A percentile compares a stretch with the other conserved stretches of the same genome.
phyloP scores from a whole-genome alignment of 2,329 filamentous ascomycete genomes.

The Colletotrichum echinochloae region DNA sequence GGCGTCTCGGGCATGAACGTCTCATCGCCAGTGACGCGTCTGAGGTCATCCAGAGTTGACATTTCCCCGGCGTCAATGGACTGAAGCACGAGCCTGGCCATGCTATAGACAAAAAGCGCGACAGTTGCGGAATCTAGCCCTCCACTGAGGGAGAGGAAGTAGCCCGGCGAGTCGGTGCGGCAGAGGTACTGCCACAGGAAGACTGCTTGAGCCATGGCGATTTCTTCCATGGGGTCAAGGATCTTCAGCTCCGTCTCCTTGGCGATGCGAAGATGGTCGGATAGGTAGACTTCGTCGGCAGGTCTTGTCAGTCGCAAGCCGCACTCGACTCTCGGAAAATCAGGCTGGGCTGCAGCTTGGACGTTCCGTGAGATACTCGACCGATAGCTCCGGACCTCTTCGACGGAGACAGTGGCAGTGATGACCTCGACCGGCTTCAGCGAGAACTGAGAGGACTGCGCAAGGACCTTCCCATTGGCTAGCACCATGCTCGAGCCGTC shows the following conservation, averaged over 20 bases:
- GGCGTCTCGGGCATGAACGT: constrained; percentile 60
- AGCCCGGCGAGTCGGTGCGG: constrained; percentile 61
- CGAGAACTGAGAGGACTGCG: constrained; percentile 73
- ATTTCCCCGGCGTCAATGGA: constrained; percentile 57
- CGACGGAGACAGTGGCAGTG: constrained; percentile 74
- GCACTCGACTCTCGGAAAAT: constrained; percentile 43
- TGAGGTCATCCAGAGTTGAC: constrained; percentile 44
- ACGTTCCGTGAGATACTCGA: constrained; percentile 66
- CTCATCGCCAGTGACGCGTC: constrained; percentile 44
- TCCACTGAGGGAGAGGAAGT: constrained; percentile 63
- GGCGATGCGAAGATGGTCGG: constrained; percentile 47
- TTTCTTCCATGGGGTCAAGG: constrained; percentile 48
- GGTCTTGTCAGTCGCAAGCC: constrained; percentile 41
- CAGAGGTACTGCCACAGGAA: constrained; percentile 68
- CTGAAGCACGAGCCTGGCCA: constrained; percentile 67
- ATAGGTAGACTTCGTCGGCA: constrained; percentile 45
- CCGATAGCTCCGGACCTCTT: constrained; percentile 74
- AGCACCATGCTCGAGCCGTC: constrained; percentile 74
- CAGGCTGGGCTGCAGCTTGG: constrained; percentile 62
- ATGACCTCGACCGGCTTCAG: constrained; percentile 71
- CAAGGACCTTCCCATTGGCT: constrained; percentile 61
- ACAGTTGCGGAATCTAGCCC: constrained; percentile 36
- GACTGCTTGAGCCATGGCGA: constrained; percentile 43
- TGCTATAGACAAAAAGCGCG: constrained; percentile 53
- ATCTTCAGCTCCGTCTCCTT: constrained; percentile 38